Conservation (phyloP, 75 land plant genomes). For the Picea sitchensis region DNA sequence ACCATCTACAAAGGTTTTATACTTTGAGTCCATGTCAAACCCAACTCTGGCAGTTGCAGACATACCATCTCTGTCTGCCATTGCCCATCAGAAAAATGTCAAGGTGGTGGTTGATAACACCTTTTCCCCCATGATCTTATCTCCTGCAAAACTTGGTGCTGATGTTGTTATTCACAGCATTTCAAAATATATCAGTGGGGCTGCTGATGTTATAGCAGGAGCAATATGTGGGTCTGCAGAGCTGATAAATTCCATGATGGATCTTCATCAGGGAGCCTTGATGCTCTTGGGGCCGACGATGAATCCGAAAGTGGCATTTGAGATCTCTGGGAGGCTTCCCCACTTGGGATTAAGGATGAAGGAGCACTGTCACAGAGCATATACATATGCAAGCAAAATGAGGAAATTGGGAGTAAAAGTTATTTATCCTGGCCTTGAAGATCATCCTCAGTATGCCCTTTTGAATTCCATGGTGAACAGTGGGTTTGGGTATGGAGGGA, state of each 20-base stretch:
- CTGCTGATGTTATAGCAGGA: conserved; percentile 90
- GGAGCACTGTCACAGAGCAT: conserved; percentile 75
- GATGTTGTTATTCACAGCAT: conserved; percentile 90
- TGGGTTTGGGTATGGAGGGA: conserved; percentile 84
- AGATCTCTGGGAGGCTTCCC: conserved; percentile 75
- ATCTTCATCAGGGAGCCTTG: conserved; percentile 80
- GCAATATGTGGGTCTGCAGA: conserved; percentile 83
- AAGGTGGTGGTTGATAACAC: conserved; percentile 91
- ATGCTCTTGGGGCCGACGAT: conserved; percentile 96
- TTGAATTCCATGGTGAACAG: conserved; percentile 64
- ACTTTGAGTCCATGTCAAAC: conserved; percentile 74
- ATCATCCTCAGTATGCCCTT: conserved; percentile 76
- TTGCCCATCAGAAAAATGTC: conserved; percentile 62
- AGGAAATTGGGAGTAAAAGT: conserved; percentile 72
- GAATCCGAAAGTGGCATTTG: conserved; percentile 92
- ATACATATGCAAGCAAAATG: conserved; percentile 59
- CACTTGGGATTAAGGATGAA: conserved; percentile 81
- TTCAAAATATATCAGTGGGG: conserved; percentile 90
- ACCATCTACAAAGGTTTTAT: conserved; percentile 67
- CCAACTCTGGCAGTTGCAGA: conserved; percentile 81
- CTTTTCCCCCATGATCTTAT: conserved; percentile 79
- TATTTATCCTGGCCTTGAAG: conserved; percentile 86
- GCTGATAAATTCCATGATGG: conserved; percentile 87
- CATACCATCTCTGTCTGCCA: conserved; percentile 52
- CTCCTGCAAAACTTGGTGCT: conserved; percentile 80